phyloP scores from a whole-genome alignment of 1,139 yeast genomes.

The Lodderomyces pseudojiufengensis region DNA sequence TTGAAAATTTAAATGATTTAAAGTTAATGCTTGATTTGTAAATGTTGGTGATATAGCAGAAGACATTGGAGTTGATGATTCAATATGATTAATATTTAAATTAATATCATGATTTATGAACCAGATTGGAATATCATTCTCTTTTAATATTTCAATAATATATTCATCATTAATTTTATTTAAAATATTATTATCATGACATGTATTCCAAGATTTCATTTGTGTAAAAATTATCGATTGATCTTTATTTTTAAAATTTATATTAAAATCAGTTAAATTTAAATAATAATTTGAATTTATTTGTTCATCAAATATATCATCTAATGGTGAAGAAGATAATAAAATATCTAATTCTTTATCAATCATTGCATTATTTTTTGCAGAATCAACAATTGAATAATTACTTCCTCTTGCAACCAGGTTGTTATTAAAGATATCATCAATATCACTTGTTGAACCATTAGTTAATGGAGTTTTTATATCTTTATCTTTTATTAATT shows the following conservation, averaged over 20 bases:
- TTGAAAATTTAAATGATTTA: slow-evolving; percentile 25
- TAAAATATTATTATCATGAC: not conserved
- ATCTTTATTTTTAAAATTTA: slow-evolving; percentile 11
- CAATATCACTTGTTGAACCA: slow-evolving; percentile 15
- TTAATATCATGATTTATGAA: slow-evolving; percentile 14
- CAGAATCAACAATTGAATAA: slow-evolving; percentile 15
- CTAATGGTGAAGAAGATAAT: slow-evolving; percentile 23
- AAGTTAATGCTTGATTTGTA: slow-evolving; percentile 16
- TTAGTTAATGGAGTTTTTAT: slow-evolving; percentile 13
- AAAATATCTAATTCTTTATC: slow-evolving; percentile 27
- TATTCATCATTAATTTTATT: slow-evolving; percentile 1
- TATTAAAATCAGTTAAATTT: slow-evolving; percentile 12
- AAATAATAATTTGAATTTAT: slow-evolving; percentile 7
- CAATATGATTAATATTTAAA: slow-evolving; percentile 7
- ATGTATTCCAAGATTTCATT: slow-evolving; percentile 1
- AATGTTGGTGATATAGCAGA: slow-evolving; percentile 10
- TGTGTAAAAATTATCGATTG: slow-evolving; percentile 4
- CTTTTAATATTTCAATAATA: slow-evolving; percentile 3
- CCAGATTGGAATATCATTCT: slow-evolving; percentile 12
- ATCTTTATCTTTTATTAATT: slow-evolving; percentile 13
- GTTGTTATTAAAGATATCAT: slow-evolving; percentile 18
- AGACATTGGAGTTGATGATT: slow-evolving; percentile 16
- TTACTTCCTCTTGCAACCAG: slow-evolving; percentile 24
- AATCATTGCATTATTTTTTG: slow-evolving; percentile 19
- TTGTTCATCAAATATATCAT: slow-evolving; percentile 16